Conservation (phyloP, 768 basidiomycete genomes). For the Leccinum boreale region DNA sequence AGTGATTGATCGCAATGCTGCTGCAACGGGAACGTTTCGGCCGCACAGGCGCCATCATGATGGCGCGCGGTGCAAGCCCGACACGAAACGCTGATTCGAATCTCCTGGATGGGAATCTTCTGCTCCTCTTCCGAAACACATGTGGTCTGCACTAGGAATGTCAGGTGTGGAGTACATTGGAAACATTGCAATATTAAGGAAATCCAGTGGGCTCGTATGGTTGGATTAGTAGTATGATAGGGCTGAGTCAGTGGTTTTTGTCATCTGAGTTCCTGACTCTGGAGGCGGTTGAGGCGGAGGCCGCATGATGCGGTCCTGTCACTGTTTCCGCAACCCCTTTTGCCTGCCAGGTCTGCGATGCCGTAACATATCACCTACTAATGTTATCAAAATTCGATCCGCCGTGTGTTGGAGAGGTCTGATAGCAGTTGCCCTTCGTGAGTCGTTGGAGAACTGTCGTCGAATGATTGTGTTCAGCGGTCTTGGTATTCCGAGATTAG, state of each 20-base stretch:
- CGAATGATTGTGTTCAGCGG: not conserved
- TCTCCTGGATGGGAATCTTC: not conserved
- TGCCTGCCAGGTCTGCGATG: not conserved
- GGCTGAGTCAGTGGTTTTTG: not conserved
- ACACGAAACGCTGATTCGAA: not conserved
- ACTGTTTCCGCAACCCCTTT: not conserved
- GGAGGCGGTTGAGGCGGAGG: not conserved
- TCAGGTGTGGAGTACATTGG: not conserved
- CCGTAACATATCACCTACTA: not conserved
- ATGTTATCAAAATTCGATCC: not conserved
- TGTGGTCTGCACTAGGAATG: not conserved
- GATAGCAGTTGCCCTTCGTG: not conserved
- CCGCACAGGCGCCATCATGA: no score
- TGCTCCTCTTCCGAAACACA: not conserved
- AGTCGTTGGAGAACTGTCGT: not conserved
- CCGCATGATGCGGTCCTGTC: not conserved
- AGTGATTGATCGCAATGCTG: not conserved
- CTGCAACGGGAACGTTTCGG: not conserved
- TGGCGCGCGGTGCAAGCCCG: not conserved
- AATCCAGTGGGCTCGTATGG: not conserved
- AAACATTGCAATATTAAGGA: not conserved
- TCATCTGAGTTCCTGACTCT: not conserved
- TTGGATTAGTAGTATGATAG: not conserved
- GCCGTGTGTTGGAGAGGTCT: not conserved
- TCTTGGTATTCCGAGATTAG: not conserved